These are phyloP conservation scores for Mucor mucedo DNA, from an alignment of 371 early-diverging fungal species.

Conservation along the genomic window DNA sequence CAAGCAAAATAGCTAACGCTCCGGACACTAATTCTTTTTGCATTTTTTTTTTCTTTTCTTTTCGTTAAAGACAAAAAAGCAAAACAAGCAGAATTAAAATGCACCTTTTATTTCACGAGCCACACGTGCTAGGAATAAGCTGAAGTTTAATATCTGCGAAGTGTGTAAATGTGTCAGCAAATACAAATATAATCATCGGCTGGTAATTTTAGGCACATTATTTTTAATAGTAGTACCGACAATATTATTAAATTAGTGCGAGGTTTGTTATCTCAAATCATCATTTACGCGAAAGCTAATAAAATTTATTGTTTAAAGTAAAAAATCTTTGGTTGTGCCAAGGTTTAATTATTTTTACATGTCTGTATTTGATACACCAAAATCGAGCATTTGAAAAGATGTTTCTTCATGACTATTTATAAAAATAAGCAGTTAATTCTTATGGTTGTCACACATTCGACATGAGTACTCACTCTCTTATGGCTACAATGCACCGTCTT, in stretches of 20 bases:
- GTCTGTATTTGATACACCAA: slow-evolving; percentile 4
- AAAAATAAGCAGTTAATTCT: not conserved
- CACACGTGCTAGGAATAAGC: too few relatives aligned
- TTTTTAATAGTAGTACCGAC: too few relatives aligned
- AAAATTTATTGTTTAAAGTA: too few relatives aligned
- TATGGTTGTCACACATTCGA: not conserved
- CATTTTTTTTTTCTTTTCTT: not conserved
- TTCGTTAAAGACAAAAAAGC: not conserved
- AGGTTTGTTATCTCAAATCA: too few relatives aligned
- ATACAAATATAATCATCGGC: too few relatives aligned
- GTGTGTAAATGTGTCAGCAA: too few relatives aligned
- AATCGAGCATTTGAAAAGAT: slow-evolving; percentile 16
- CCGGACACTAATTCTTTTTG: slow-evolving; percentile 7
- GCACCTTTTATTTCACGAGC: not conserved
- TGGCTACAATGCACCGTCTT: slow-evolving; percentile 84
- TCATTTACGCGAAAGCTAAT: too few relatives aligned
- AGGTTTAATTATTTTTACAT: not conserved
- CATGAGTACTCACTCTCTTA: slow-evolving; percentile 60
- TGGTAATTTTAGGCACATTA: too few relatives aligned
- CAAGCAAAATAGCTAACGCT: not conserved
- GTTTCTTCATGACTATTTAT: slow-evolving; percentile 15
- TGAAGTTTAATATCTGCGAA: too few relatives aligned
- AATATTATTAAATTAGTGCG: too few relatives aligned
- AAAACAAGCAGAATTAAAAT: not conserved
- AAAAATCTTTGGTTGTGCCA: too few relatives aligned